phyloP scores from a whole-genome alignment of 2,329 filamentous ascomycete species.

The Penicillium sp. region DNA sequence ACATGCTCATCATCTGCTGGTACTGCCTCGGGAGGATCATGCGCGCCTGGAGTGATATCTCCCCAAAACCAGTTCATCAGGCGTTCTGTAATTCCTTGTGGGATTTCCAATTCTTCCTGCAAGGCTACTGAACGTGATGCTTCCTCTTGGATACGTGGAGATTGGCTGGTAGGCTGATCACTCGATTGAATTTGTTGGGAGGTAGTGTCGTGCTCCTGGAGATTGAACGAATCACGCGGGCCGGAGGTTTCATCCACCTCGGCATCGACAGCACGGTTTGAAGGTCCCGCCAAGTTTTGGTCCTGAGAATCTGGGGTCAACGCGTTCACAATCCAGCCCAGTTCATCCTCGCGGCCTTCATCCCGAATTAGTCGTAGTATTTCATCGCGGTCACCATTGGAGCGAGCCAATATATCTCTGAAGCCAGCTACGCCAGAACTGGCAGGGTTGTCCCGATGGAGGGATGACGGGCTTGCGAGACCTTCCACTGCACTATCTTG shows the following conservation, averaged over 20 bases:
- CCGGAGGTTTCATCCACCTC: not conserved
- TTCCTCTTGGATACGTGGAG: not conserved
- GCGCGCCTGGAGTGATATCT: constrained; percentile 31
- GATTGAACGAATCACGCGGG: not conserved
- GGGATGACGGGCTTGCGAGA: not conserved
- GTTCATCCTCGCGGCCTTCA: constrained; percentile 59
- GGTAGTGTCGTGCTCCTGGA: not conserved
- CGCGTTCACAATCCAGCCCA: constrained; percentile 60
- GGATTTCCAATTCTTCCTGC: constrained; percentile 15
- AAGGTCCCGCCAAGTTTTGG: not conserved
- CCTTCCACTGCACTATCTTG: not conserved
- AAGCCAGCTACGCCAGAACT: constrained; percentile 47
- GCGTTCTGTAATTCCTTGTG: constrained; percentile 24
- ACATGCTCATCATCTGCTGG: constrained; percentile 60
- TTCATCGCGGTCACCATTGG: constrained; percentile 59
- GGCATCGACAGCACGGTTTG: not conserved
- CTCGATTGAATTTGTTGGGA: not conserved
- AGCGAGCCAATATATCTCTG: constrained; percentile 59
- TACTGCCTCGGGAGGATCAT: constrained; percentile 39
- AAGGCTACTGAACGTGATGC: not conserved
- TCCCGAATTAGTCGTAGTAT: constrained; percentile 63
- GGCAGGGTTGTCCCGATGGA: not conserved
- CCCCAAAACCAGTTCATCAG: constrained; percentile 49
- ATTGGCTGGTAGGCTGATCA: not conserved
- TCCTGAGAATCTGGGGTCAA: constrained; percentile 35